Evolutionary conservation across 1,139 yeast species (phyloP).

Genomic region (Scheffersomyces quercinus): DNA sequence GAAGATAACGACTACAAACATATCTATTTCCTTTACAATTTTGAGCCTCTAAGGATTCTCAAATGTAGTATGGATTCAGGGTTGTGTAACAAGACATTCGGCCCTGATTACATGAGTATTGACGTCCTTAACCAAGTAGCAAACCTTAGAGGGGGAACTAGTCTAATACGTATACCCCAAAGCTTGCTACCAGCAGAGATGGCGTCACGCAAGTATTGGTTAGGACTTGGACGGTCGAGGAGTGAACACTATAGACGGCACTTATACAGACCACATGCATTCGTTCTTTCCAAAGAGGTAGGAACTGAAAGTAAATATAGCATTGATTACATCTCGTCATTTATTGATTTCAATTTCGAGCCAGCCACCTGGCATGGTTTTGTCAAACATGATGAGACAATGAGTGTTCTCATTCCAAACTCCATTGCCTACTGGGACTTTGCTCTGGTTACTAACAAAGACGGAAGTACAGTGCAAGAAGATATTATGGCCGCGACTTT

Average conservation of each 20-base stretch:
- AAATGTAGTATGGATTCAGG: not conserved
- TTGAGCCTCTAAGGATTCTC: not conserved
- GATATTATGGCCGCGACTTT: slow-evolving; percentile 21
- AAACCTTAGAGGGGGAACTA: not conserved
- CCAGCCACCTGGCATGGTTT: slow-evolving; percentile 23
- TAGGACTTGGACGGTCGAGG: not conserved
- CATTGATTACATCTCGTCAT: slow-evolving; percentile 18
- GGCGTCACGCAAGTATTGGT: not conserved
- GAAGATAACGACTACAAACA: slow-evolving; percentile 3
- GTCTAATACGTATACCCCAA: not conserved
- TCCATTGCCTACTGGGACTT: slow-evolving; percentile 25
- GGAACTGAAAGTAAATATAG: slow-evolving; percentile 7
- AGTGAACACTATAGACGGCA: not conserved
- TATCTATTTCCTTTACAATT: not conserved
- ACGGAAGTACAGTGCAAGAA: not conserved
- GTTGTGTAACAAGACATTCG: not conserved
- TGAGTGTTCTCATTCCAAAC: slow-evolving; percentile 28
- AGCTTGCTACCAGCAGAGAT: not conserved
- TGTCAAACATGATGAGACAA: slow-evolving; percentile 13
- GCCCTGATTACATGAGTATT: slow-evolving; percentile 1
- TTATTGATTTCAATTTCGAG: slow-evolving; percentile 20
- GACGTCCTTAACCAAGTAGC: slow-evolving; percentile 1
- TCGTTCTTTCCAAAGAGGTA: slow-evolving; percentile 15
- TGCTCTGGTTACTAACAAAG: not conserved
- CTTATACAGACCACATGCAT: slow-evolving; percentile 20